A percentile compares a stretch with the other conserved stretches of the same genome.
phyloP scores from a whole-genome alignment of 2,329 filamentous ascomycete genomes.

The Dichotomopilus funicola region DNA sequence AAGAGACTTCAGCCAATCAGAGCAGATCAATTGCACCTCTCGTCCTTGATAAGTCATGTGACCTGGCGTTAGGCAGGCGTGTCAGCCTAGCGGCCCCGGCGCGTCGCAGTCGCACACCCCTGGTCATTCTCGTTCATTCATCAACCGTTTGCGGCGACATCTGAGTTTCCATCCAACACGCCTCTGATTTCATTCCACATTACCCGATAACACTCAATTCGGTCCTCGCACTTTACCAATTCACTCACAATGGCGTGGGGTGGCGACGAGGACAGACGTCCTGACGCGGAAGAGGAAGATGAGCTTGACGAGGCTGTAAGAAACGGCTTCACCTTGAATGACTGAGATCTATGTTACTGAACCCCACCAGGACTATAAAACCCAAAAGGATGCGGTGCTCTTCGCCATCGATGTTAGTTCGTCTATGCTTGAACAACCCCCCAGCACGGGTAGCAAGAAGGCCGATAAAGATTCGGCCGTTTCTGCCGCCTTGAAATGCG shows the following conservation, averaged over 20 bases:
- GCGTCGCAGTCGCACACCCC: background rate
- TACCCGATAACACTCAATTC: background rate
- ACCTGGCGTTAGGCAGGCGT: conserved; percentile 25
- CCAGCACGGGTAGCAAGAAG: conserved; percentile 62
- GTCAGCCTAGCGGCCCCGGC: conserved; percentile 13
- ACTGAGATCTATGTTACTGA: no score
- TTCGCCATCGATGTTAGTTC: conserved; percentile 89
- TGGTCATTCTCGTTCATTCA: background rate
- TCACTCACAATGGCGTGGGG: conserved; percentile 26
- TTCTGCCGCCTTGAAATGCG: conserved; percentile 83
- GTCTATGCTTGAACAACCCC: conserved; percentile 72
- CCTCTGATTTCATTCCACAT: background rate
- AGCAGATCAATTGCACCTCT: conserved; percentile 5
- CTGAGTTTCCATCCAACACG: background rate
- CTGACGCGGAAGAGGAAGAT: conserved; percentile 64
- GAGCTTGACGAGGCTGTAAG: conserved; percentile 35
- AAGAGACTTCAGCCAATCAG: conserved; percentile 8
- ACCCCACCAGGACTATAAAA: conserved; percentile 66
- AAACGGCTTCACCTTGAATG: no score
- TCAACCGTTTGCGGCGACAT: background rate
- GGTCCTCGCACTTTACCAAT: background rate
- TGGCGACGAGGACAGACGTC: conserved; percentile 41
- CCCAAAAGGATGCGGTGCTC: conserved; percentile 94
- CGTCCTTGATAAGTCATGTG: conserved; percentile 16
- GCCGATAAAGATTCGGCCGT: conserved; percentile 75